Conservation (phyloP, 108 stramenopile species). For the Parietichytrium sp. region DNA sequence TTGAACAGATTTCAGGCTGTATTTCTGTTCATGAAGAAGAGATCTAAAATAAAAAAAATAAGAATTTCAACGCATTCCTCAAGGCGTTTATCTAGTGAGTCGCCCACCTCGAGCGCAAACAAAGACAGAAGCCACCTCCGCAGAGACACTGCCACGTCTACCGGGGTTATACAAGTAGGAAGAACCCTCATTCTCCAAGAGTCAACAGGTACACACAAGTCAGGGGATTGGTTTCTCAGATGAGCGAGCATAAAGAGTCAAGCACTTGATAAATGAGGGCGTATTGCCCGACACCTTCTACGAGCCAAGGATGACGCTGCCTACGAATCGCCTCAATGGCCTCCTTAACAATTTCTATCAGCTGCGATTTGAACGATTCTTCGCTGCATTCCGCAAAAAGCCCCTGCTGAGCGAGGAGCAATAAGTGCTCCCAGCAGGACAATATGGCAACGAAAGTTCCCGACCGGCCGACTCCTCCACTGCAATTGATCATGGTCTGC, state of each 20-base stretch:
- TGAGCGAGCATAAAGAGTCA: not conserved
- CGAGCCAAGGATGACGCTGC: conserved; percentile 16
- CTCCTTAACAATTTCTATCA: not conserved
- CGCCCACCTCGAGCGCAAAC: no score
- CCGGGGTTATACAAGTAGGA: no score
- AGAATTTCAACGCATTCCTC: no score
- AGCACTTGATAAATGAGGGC: not conserved
- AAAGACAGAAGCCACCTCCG: no score
- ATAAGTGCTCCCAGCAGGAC: not conserved
- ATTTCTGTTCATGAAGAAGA: no score
- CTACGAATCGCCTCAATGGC: conserved; percentile 6
- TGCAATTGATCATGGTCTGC: conserved; percentile 32
- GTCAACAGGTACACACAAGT: no score
- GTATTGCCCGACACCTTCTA: conserved; percentile 12
- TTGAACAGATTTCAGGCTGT: no score
- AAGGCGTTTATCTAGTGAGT: no score
- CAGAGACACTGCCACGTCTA: no score
- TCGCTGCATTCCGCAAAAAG: not conserved
- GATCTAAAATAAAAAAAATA: no score
- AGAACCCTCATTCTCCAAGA: no score
- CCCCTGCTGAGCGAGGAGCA: not conserved
- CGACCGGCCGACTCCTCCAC: conserved; percentile 4
- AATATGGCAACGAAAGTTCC: not conserved
- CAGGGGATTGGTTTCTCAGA: no score
- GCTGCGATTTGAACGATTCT: not conserved